A percentile compares a stretch with the other conserved stretches of the same genome.
phyloP scores from a whole-genome alignment of 2,329 filamentous ascomycete species.

The Aspergillus niger region DNA sequence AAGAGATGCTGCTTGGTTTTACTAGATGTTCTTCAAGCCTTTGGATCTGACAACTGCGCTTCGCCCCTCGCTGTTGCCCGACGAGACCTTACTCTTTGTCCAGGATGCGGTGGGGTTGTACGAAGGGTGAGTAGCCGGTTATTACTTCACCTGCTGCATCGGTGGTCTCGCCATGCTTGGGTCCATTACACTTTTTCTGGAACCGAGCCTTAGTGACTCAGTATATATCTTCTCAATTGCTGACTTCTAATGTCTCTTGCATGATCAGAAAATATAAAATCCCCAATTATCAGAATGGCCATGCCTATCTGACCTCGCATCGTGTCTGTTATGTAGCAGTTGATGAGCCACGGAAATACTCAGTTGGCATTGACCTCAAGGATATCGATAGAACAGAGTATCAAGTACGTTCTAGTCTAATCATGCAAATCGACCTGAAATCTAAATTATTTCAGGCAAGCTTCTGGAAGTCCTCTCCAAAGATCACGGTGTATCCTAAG shows the following conservation, averaged over 20 bases:
- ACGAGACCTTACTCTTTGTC: slow-evolving; percentile 93
- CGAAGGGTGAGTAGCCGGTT: slow-evolving; percentile 71
- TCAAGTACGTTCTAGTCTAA: slow-evolving; percentile 60
- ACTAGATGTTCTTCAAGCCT: slow-evolving; percentile 95
- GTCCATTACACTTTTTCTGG: background rate
- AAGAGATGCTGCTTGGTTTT: slow-evolving; percentile 34
- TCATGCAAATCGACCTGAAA: background rate
- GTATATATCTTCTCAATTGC: background rate
- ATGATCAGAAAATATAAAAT: slow-evolving; percentile 83
- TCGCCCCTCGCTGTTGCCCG: slow-evolving; percentile 85
- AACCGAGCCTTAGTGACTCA: slow-evolving; percentile 4
- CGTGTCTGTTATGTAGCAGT: slow-evolving; percentile 94
- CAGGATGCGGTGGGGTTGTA: slow-evolving; percentile 97
- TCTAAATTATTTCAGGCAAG: slow-evolving; percentile 62
- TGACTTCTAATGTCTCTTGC: slow-evolving; percentile 22
- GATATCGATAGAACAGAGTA: slow-evolving; percentile 89
- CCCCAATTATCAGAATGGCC: slow-evolving; percentile 88
- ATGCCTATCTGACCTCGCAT: slow-evolving; percentile 95
- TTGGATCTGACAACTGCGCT: slow-evolving; percentile 95
- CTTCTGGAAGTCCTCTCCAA: slow-evolving; percentile 92
- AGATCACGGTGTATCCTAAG: slow-evolving; percentile 87
- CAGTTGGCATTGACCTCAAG: slow-evolving; percentile 81
- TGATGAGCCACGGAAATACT: slow-evolving; percentile 79
- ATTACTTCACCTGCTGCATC: slow-evolving; percentile 12
- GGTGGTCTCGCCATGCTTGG: background rate